Evolutionary conservation across 495 filamentous ascomycete genomes (phyloP), one percentile per base, ranked within the genome.

Genomic region (Rusavskia elegans): DNA sequence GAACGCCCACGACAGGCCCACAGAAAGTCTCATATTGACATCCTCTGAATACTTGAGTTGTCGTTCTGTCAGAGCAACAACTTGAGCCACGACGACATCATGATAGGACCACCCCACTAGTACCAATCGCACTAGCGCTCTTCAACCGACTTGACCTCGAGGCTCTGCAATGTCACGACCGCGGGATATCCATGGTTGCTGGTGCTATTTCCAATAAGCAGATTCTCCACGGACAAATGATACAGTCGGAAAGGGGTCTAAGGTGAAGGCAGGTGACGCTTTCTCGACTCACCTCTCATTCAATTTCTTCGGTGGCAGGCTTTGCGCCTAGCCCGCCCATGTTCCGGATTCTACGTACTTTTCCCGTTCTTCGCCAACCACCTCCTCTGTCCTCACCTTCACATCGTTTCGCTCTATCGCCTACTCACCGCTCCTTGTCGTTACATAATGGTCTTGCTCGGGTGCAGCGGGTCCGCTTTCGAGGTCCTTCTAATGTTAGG

Each of bases 291-390:
- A 42, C 20, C n/a, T 19, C n/a, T n/a, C 20, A 42, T 3, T 8
- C n/a, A 8, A 17, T 42, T 8, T 17, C n/a, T 42, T 17, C 39
- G 39, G n/a, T 42, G 46, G n/a, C 19, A 49, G 45, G 51, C 39
- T 45, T 54, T 40, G 19, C 46, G 51, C 48, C 48, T 37, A 21
- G 48, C 55, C 29, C 25, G 32, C 59, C 40, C 53, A 63, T 63
- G 61, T 63, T 53, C 52, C 53, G 42, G 56, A 55, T 51, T 53
- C 44, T 61, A n/a, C 61, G 59, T 10, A 48, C 49, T 38, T 52
- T 63, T 16, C 45, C 57, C 16, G 37, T 57, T 13, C 49, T 61
- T 29, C 21, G 20, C 21, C 19, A 10, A 29, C 44, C 5, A n/a
- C 21, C 5, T 46, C 14, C 13, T 25, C 7, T 16, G 19, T 46